A percentile compares a stretch with the other conserved stretches of the same genome.
phyloP scores from a whole-genome alignment of 2,329 filamentous ascomycete species.

The Epichloe typhina region DNA sequence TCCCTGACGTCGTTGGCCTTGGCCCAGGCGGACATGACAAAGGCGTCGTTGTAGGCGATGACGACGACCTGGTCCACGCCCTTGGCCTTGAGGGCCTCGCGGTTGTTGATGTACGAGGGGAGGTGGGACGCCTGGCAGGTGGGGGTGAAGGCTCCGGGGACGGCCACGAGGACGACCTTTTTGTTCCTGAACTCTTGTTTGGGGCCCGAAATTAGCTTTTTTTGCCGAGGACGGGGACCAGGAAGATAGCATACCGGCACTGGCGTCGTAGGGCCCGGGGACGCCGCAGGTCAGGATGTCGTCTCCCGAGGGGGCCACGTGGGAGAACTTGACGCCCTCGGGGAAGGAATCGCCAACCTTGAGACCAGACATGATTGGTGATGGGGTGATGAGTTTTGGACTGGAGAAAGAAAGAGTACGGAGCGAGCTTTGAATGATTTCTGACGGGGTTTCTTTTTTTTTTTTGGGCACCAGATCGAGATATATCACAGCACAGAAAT shows the following conservation, averaged over 20 bases:
- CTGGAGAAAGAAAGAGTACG: background rate
- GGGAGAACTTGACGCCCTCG: conserved; percentile 66
- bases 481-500: background rate
- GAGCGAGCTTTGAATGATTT: background rate
- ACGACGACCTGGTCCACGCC: conserved; percentile 73
- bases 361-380: conserved; percentile 43
- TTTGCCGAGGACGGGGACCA: too few species aligned
- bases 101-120: conserved; percentile 64
- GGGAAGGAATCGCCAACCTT: conserved; percentile 78
- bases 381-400: background rate
- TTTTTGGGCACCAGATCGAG: too few species aligned
- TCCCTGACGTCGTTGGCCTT: conserved; percentile 73
- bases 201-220: too few species aligned
- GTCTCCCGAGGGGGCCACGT: conserved; percentile 65
- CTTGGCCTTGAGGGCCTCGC: conserved; percentile 59
- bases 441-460: background rate
- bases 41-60: conserved; percentile 74
- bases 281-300: conserved; percentile 65
- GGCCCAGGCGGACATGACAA: conserved; percentile 79
- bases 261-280: conserved; percentile 66
- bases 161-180: conserved; percentile 42
- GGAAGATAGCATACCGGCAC: too few species aligned
- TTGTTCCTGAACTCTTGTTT: conserved; percentile 43
- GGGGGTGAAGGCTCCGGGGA: conserved; percentile 69
- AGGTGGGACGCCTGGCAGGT: conserved; percentile 74